A percentile compares a stretch with the other conserved stretches of the same genome.
Evolutionary conservation across 805 yeast species (phyloP).

Genomic region (Wickerhamia fluorescens): DNA sequence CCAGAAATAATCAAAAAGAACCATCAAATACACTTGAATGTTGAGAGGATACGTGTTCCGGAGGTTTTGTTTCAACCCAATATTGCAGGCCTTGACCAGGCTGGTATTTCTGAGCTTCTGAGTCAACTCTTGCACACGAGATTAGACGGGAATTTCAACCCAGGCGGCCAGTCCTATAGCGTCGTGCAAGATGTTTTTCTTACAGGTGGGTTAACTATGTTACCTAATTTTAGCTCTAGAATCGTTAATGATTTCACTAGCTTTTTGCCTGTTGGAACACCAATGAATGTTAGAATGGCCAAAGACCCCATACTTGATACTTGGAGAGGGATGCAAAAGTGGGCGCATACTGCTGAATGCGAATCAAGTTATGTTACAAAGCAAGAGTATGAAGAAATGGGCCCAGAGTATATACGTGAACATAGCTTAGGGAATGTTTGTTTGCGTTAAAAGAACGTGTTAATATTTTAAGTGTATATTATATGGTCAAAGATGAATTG

Average conservation of each 20-base stretch:
- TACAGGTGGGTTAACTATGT: conserved; percentile 77
- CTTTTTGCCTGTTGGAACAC: conserved; percentile 62
- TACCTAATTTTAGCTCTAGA: conserved; percentile 62
- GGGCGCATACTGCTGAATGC: conserved; percentile 50
- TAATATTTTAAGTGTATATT: too few relatives aligned
- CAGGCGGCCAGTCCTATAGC: conserved; percentile 46
- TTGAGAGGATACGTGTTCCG: conserved; percentile 88
- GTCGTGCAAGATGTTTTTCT: conserved; percentile 62
- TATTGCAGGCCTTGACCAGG: conserved; percentile 93
- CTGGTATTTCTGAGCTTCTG: conserved; percentile 78
- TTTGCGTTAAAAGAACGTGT: conserved; percentile 13
- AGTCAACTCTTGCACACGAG: conserved; percentile 59
- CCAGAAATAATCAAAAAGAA: conserved; percentile 74
- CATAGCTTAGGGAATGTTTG: conserved; percentile 68
- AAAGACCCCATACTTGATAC: conserved; percentile 69
- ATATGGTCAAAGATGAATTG: conserved; percentile 4
- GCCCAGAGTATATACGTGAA: conserved; percentile 82
- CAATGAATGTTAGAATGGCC: conserved; percentile 56
- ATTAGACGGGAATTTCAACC: conserved; percentile 47
- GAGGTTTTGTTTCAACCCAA: conserved; percentile 89
- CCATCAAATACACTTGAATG: conserved; percentile 84
- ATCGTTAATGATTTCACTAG: conserved; percentile 61
- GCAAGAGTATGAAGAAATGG: conserved; percentile 79
- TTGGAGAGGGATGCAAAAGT: conserved; percentile 90
- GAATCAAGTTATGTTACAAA: conserved; percentile 48